Base-by-base conservation (phyloP, 2,329 filamentous ascomycete genomes). In the Bretziella fagacearum region DNA sequence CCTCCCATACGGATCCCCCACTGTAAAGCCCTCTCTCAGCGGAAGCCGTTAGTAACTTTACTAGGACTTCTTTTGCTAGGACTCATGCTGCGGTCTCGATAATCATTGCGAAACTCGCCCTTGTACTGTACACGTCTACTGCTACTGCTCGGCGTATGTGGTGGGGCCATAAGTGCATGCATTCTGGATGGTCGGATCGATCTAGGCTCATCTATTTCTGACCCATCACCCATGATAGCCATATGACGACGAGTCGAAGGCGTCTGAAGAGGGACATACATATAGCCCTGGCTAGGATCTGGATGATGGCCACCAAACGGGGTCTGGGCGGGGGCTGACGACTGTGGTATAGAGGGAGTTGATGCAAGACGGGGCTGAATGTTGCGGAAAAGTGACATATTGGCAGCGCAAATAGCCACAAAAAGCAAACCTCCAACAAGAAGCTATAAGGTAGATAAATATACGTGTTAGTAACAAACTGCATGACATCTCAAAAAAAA, bases 391-490 rank as follows among this genome's bases (percentile, higher is more conserved):
- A 74, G 50, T 56, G 60, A 64, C 8, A 73, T 54, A 53, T 73
- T 72, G 57, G 71, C 73, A 37, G 68, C 65, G 17, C 70, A 58
- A 22, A 73, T 62, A 27, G 63, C 65, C 3, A 68, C 59, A 18
- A 71, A 56, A 22, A 74, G 59, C 2, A 71, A 60, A 2, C 68
- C 63, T 10, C 71, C 59, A 48, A 75, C 64, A 52, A 74, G 71
- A 1, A 65, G 65, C 70, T 74, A 40, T 23, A 56, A 53, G 47
- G 47, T 15, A 3, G n/a, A n/a, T n/a, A n/a, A n/a, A n/a, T n/a
- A n/a, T n/a, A n/a, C n/a, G 36, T 39, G 20, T 42, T n/a, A 37
- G 6, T 37, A 47, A 48, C n/a, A 6, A 33, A 17, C 27, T 35
- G 33, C 3, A 11, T 29, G 6, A 15, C 6, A 11, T 8, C 7